Conservation (phyloP, 768 basidiomycete genomes). For the Phylloporus scabripes region DNA sequence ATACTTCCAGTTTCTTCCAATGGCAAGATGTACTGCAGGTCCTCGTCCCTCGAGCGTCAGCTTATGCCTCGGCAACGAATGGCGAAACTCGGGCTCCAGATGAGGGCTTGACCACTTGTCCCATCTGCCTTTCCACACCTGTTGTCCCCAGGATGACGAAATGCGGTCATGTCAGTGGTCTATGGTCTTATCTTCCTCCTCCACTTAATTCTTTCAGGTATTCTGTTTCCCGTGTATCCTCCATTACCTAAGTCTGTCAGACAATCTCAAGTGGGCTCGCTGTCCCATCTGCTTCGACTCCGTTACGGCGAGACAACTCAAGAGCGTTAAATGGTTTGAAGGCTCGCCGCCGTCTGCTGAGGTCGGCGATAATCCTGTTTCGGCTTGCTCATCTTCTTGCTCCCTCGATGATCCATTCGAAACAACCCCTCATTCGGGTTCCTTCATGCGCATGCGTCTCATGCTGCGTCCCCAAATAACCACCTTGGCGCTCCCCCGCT, state of each 20-base stretch:
- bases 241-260: conserved; percentile 80
- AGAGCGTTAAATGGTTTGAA: conserved; percentile 88
- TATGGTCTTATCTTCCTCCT: background rate
- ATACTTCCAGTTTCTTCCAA: conserved; percentile 66
- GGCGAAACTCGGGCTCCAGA: conserved; percentile 39
- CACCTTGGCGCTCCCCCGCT: conserved; percentile 89
- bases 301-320: conserved; percentile 83
- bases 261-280: conserved; percentile 79
- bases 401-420: conserved; percentile 33
- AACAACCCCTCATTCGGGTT: conserved; percentile 46
- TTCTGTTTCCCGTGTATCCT: conserved; percentile 94
- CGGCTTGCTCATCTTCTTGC: conserved; percentile 43
- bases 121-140: conserved; percentile 92
- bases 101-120: conserved; percentile 73
- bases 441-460: conserved; percentile 75
- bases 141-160: conserved; percentile 91
- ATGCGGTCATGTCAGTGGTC: conserved; percentile 85
- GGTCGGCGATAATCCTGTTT: conserved; percentile 16
- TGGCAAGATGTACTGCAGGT: conserved; percentile 96
- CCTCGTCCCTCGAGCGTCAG: conserved; percentile 80
- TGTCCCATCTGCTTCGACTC: conserved; percentile 98
- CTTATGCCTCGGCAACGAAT: conserved; percentile 59
- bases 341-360: conserved; percentile 35
- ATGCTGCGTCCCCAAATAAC: conserved; percentile 93
- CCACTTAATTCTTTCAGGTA: conserved; percentile 47